Percentiles rank a stretch among this genome's conserved stretches.
These are phyloP conservation scores for Citrus sinensis DNA, from an alignment of 345 rosid genomes.

Conservation along the genomic window DNA sequence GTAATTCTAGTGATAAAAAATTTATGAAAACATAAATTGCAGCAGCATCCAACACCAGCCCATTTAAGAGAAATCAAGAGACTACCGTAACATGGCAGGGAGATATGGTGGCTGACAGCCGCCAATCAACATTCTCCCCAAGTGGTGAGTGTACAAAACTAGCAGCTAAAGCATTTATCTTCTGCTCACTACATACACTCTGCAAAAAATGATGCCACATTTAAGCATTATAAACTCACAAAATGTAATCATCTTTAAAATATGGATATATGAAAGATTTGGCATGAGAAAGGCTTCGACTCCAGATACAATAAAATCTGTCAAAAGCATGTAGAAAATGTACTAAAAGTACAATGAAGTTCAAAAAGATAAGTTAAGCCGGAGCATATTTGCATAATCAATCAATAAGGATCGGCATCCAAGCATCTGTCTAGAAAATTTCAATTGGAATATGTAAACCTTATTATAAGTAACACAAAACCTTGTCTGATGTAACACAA, in stretches of 20 bases:
- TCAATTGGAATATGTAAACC: background rate
- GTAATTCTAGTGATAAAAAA: background rate
- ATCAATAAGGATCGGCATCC: background rate
- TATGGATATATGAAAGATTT: too few relatives aligned
- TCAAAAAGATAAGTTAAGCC: background rate
- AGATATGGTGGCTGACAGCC: conserved; percentile 86
- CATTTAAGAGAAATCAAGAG: conserved; percentile 13
- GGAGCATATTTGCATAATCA: background rate
- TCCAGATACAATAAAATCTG: background rate
- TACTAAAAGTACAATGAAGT: background rate
- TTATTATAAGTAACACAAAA: background rate
- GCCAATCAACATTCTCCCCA: conserved; percentile 95
- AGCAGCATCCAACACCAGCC: background rate
- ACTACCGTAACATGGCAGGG: conserved; percentile 98
- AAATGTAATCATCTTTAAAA: background rate
- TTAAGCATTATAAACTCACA: background rate
- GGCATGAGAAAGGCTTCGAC: background rate
- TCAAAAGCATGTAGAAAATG: background rate
- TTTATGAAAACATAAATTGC: background rate
- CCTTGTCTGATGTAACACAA: background rate
- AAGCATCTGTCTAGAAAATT: background rate
- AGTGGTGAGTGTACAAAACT: conserved; percentile 77
- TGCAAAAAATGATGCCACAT: conserved; percentile 35
- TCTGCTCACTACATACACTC: conserved; percentile 91
- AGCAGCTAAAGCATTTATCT: conserved; percentile 90